Base-by-base conservation (phyloP, 768 basidiomycete species). In the Calocybe gangraenosa region DNA sequence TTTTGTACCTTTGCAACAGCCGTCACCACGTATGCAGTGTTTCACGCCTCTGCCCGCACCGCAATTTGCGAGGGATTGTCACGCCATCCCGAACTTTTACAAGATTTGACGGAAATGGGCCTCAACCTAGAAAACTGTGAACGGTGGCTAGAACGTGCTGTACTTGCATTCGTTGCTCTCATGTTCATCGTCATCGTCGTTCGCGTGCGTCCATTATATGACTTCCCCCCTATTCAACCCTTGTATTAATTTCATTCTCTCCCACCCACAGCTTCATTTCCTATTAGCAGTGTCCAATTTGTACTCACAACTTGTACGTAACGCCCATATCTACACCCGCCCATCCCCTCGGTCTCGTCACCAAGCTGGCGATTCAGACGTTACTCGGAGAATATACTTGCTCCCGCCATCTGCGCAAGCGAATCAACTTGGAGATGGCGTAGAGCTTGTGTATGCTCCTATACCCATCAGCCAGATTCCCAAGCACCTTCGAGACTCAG, bases 121-220 rank as follows among this genome's bases (percentile, higher is more conserved):
- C 69, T 90, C 55, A 85, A 75, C 54, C 63, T 86, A 34, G 87
- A 90, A 64, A 87, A 88, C 52, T 91, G 89, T 59, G 88, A 91
- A 57, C 73, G 75, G 46, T 87, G 84, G 83, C 73, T 88, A 37
- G 85, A 84, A 58, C 73, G 79, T 32, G 83, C 77, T 7, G 72
- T 82, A 23, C 59, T 84, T 47, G 81, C 69, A 0, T 70, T 78
- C 25, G 66, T 87, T 38, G 78, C 71, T 1, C 59, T 80, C 35
- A 74, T 84, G 65, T 69, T 79, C 36, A 64, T 87, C 28, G 59
- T 85, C 49, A 75, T 84, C 44, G 73, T 85, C 54, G 62, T 87
- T 42, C 71, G 86, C 52, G 87, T 89, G 60, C 63, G 82, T 22
- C 34, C 2, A 32, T 48, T 31, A 7, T 34, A 11, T 28, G 5